Base-by-base conservation (phyloP, 2,329 filamentous ascomycete genomes). In the Fusarium succisae region DNA sequence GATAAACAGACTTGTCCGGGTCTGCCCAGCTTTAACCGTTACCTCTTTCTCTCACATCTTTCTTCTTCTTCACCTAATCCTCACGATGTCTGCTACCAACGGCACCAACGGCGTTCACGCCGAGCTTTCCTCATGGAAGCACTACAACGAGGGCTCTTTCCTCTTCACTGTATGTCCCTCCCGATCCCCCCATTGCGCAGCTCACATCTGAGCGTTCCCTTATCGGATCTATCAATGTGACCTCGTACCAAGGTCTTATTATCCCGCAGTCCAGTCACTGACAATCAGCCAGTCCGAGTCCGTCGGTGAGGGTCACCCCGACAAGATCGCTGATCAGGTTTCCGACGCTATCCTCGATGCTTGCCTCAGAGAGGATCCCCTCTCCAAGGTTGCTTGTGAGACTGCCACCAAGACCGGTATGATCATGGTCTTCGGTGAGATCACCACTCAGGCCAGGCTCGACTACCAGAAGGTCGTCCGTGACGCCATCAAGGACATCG, bases 391-490 rank as follows among this genome's bases (percentile, higher is more conserved):
- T 80, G 96, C 96, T 84, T 99, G 96, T 87, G 96, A 99, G 90
- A 98, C 96, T 78, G 96, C 96, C 81, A 98, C 96, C 88, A 99
- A 99, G 94, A 99, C 96, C 79, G 96, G 96, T 86, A 94, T 99
- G 96, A 90, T 99, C 86, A 98, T 99, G 96, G 92, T 97, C 84
- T 97, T 98, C 76, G 95, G 95, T 86, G 96, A 99, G 86, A 99
- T 99, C 86, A 97, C 95, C 86, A 98, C 96, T 88, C 96, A 97
- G 89, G 92, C 96, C 86, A 90, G 88, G 79, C 88, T 98, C 80
- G 96, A 99, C 90, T 99, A 98, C 93, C 96, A 99, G 87, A 97
- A 95, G 89, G 90, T 98, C 81, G 94, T 99, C 85, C 96, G 96
- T 85, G 86, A 92, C 76, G 91, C 95, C 83, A 95, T 99, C 91